Percentiles rank a stretch among this genome's conserved stretches.
These are phyloP conservation scores for Psophocarpus tetragonolobus DNA, from an alignment of 306 rosid species.

Conservation along the genomic window DNA sequence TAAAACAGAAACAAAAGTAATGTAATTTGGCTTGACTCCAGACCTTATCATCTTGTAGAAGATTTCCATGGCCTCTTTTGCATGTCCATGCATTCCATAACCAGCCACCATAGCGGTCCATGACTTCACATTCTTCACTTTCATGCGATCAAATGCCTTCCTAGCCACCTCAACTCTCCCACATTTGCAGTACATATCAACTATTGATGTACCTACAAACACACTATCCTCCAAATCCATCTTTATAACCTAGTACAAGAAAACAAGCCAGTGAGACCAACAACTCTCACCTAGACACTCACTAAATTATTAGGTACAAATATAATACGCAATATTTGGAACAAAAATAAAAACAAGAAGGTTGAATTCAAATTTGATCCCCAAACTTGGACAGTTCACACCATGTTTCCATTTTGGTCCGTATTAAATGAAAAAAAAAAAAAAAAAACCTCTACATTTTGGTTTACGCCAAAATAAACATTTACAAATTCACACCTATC, in stretches of 20 bases:
- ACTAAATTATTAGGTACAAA: constrained; percentile 10
- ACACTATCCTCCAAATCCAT: constrained; percentile 66
- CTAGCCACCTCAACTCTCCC: constrained; percentile 73
- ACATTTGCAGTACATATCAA: constrained; percentile 82
- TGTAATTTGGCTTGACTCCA: constrained; percentile 60
- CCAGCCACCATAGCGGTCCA: constrained; percentile 82
- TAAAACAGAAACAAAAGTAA: constrained; percentile 71
- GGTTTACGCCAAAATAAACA: not conserved
- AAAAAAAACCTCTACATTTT: not conserved
- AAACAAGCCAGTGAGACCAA: constrained; percentile 7
- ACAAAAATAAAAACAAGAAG: not conserved
- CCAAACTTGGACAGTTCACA: not conserved
- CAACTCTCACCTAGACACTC: not conserved
- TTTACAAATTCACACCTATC: not conserved
- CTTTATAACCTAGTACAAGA: constrained; percentile 58
- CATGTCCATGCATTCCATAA: constrained; percentile 81
- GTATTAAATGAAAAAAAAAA: not conserved
- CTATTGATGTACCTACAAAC: constrained; percentile 64
- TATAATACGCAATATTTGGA: not conserved
- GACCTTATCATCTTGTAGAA: constrained; percentile 58
- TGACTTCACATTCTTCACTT: constrained; percentile 67
- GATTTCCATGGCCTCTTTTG: constrained; percentile 62
- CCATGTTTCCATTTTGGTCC: not conserved
- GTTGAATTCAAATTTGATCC: not conserved
- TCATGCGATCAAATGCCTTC: constrained; percentile 68